phyloP scores from a whole-genome alignment of 352 stramenopile species.

The Phytophthora boehmeriae region DNA sequence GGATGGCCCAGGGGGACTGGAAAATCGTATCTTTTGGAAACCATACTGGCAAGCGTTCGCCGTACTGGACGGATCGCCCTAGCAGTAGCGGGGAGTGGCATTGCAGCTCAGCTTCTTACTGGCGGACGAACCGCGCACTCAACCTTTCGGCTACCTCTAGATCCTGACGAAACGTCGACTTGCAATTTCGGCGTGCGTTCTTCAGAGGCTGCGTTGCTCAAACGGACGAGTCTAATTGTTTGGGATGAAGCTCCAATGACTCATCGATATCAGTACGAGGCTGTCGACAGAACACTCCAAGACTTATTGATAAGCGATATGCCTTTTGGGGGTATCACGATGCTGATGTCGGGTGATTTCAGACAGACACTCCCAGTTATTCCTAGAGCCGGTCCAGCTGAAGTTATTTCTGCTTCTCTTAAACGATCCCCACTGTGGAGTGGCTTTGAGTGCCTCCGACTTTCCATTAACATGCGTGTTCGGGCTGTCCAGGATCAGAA shows the following conservation, averaged over 20 bases:
- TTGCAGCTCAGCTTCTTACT: slow-evolving; percentile 2
- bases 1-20: not conserved
- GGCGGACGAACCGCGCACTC: slow-evolving; percentile 1
- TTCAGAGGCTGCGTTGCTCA: slow-evolving; percentile 4
- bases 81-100: slow-evolving; percentile 3
- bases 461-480: not conserved
- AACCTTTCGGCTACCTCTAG: not conserved
- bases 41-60: slow-evolving; percentile 3
- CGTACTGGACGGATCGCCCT: not conserved
- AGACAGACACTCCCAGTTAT: too few relatives aligned
- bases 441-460: not conserved
- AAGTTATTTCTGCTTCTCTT: slow-evolving; percentile 2
- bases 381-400: not conserved
- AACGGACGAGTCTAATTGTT: not conserved
- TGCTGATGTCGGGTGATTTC: too few relatives aligned
- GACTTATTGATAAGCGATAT: too few relatives aligned
- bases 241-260: too few relatives aligned
- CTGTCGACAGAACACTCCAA: too few relatives aligned
- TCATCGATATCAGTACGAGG: too few relatives aligned
- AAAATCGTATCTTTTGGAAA: slow-evolving; percentile 6
- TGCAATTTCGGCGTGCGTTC: slow-evolving; percentile 3
- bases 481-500: not conserved
- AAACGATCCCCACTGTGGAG: not conserved
- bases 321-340: too few relatives aligned
- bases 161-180: not conserved